These are phyloP conservation scores for Austroboletus eburneus DNA, from an alignment of 768 basidiomycete species.

Conservation along the genomic window DNA sequence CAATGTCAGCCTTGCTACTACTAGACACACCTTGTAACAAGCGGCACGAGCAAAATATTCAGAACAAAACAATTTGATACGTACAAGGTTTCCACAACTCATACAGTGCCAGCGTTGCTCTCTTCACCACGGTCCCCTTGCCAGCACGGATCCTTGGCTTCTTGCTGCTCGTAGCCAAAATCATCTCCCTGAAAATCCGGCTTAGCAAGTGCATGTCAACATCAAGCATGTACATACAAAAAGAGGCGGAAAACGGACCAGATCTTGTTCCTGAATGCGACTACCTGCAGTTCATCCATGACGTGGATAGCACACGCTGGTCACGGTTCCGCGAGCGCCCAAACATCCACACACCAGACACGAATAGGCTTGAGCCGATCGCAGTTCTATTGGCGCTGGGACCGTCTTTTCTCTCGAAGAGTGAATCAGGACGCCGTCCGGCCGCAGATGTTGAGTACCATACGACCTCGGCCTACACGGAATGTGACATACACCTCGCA, in stretches of 20 bases:
- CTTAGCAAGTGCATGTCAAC: conserved; percentile 18
- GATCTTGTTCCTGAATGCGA: conserved; percentile 34
- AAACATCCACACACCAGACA: conserved; percentile 38
- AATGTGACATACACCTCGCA: conserved; percentile 38
- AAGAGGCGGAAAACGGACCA: conserved; percentile 26
- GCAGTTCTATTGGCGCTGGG: conserved; percentile 33
- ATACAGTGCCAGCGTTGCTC: conserved; percentile 38
- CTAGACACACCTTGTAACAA: conserved; percentile 26
- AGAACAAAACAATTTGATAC: neutral
- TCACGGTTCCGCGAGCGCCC: conserved; percentile 34
- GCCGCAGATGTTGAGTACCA: conserved; percentile 14
- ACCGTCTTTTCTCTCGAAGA: conserved; percentile 34
- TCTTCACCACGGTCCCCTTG: conserved; percentile 45
- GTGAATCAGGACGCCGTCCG: conserved; percentile 32
- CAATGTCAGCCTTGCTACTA: conserved; percentile 17
- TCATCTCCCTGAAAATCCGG: conserved; percentile 51
- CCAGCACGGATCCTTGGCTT: conserved; percentile 44
- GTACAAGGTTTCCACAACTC: conserved; percentile 42
- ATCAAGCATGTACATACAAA: conserved; percentile 6
- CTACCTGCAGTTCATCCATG: conserved; percentile 22
- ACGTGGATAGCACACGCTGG: conserved; percentile 33
- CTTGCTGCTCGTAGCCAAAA: conserved; percentile 37
- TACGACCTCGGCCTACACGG: too few species aligned
- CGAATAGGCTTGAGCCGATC: conserved; percentile 14
- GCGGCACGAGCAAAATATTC: conserved; percentile 13